phyloP scores from a whole-genome alignment of 2,329 filamentous ascomycete genomes.

The Trichoderma sp. region DNA sequence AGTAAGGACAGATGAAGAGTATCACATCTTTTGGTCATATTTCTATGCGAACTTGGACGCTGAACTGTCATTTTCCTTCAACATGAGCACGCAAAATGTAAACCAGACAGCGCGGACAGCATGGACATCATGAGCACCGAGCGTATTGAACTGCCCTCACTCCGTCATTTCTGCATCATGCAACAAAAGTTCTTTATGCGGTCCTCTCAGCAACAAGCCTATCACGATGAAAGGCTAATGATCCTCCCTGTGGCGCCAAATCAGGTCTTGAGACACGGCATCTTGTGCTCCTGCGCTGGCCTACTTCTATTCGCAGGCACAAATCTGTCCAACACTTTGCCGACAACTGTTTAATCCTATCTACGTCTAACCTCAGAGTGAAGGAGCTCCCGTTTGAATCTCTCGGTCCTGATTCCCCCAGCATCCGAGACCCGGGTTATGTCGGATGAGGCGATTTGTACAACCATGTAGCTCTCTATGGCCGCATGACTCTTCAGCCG shows the following conservation, averaged over 20 bases:
- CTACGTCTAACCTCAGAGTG: background rate
- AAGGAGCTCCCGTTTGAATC: background rate
- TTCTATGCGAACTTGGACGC: background rate
- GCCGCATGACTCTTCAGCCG: background rate
- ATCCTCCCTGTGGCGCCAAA: background rate
- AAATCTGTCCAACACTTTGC: too few relatives aligned
- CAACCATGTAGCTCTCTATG: background rate
- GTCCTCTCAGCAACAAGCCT: background rate
- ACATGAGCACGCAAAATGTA: background rate
- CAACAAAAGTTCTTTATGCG: background rate
- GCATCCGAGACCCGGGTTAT: background rate
- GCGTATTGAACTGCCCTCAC: background rate
- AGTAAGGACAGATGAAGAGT: background rate
- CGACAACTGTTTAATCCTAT: background rate
- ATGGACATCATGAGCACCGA: background rate
- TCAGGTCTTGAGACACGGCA: background rate
- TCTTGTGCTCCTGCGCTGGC: background rate
- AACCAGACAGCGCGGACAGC: background rate
- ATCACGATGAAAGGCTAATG: background rate
- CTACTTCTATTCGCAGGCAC: background rate
- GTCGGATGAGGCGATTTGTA: background rate
- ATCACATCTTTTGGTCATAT: background rate
- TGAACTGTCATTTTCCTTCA: background rate
- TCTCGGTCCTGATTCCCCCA: background rate
- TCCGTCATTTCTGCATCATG: background rate